Base-by-base conservation (phyloP, 176 grass and related monocot genomes). In the Avena atlantica region DNA sequence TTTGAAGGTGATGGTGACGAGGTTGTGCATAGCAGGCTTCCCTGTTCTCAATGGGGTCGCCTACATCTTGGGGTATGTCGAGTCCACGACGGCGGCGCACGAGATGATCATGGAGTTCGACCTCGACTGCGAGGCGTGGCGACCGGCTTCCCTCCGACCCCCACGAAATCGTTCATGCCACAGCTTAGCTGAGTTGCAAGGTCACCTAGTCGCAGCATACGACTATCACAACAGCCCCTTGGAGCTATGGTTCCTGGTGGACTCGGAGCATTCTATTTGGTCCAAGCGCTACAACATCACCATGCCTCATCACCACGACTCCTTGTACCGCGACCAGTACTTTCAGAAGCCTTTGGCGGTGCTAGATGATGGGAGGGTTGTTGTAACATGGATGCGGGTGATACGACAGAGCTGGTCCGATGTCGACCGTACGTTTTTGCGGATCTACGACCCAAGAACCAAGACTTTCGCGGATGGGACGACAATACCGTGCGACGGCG, bases 1-100 rank as follows among this genome's bases (percentile, higher is more conserved):
- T 0, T 5, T 21, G 10, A 21, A 6, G 4, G 3, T 45, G 37
- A 4, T 5, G 4, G 3, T 0, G 20, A 3, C 0, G 2, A 8
- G 1, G 3, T 9, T 16, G 19, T 2, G 0, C 8, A 9, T 16
- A n/a, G 27, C 27, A 29, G 9, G 1, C 3, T 3, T 42, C 17
- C 3, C 17, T n/a, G 9, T 72, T 0, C 4, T 72, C 40, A 72
- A 47, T 6, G 69, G 69, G 69, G 19, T 72, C 9, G 69, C 37
- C 69, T 72, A 45, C 69, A 60, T 21, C 8, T 17, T 60, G 57
- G 57, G 20, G 21, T 60, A 10, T 20, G 2, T 60, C 57, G 14
- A 55, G 14, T 3, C 15, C 1, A 8, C 5, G 6, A 21, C 0
- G 9, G 20, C 10, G 1, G 4, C 61, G n/a, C 21, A 64, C 24